phyloP scores from a whole-genome alignment of 2,329 filamentous ascomycete species.

The Periconia macrospinosa region DNA sequence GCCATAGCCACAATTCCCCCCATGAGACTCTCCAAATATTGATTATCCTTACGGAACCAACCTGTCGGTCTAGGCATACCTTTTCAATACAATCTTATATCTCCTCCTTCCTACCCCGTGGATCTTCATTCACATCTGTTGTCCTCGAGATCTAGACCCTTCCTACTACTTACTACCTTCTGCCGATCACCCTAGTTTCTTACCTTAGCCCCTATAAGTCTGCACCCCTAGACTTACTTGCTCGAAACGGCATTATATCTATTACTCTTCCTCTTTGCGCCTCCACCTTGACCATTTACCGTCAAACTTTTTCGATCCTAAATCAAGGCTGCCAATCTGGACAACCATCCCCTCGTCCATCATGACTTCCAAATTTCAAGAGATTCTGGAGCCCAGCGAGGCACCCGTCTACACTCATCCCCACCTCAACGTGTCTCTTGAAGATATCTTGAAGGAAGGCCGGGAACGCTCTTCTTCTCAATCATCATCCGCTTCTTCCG shows the following conservation, averaged over 20 bases:
- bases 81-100: too few species aligned
- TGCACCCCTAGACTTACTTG: constrained; percentile 7
- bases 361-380: constrained; percentile 43
- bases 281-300: neutral
- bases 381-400: constrained; percentile 40
- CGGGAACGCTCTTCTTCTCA: constrained; percentile 38
- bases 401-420: constrained; percentile 39
- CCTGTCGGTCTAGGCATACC: too few species aligned
- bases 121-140: too few species aligned
- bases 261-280: neutral
- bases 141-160: neutral
- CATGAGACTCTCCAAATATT: neutral
- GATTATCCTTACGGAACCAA: too few species aligned
- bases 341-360: constrained; percentile 1
- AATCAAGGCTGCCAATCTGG: neutral
- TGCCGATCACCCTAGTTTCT: neutral
- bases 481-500: constrained; percentile 34
- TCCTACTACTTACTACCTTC: neutral
- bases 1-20: neutral
- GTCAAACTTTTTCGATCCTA: neutral
- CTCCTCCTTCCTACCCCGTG: too few species aligned
- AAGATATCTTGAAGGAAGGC: constrained; percentile 43
- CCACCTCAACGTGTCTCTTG: constrained; percentile 43
- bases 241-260: neutral
- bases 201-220: neutral